These are phyloP conservation scores for Eucommia ulmoides DNA, from an alignment of 257 asterid genomes.

Conservation along the genomic window DNA sequence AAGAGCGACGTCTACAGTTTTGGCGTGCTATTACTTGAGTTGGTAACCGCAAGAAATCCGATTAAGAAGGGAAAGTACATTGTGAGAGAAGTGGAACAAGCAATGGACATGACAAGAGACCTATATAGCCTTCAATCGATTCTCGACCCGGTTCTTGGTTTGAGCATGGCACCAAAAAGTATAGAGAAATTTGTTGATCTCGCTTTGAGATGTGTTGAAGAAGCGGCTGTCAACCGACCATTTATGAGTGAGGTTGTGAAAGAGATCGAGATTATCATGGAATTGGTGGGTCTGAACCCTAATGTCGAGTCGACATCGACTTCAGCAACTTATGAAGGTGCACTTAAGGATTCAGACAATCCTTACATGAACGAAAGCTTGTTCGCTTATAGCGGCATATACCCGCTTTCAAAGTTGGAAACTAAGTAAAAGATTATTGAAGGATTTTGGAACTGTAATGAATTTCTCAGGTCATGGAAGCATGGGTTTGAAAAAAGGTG, in stretches of 20 bases:
- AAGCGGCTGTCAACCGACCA: constrained; percentile 44
- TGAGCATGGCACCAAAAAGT: constrained; percentile 33
- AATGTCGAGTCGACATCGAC: constrained; percentile 69
- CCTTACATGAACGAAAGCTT: constrained; percentile 81
- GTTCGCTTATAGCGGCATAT: constrained; percentile 39
- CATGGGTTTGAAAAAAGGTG: background rate
- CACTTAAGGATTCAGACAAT: constrained; percentile 32
- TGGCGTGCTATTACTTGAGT: constrained; percentile 61
- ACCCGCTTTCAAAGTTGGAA: constrained; percentile 30
- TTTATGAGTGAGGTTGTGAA: constrained; percentile 75
- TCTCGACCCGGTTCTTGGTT: constrained; percentile 58
- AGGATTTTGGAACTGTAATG: too few species aligned
- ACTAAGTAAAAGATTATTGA: constrained; percentile 43
- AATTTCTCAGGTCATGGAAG: background rate
- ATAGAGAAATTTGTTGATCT: constrained; percentile 61
- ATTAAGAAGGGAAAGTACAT: constrained; percentile 67
- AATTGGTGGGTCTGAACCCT: constrained; percentile 64
- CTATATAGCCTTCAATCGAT: constrained; percentile 50
- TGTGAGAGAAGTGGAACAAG: constrained; percentile 51
- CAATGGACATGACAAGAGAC: constrained; percentile 47
- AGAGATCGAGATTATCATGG: constrained; percentile 71
- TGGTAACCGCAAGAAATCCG: constrained; percentile 58
- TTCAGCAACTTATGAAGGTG: constrained; percentile 54
- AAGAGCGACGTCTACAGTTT: constrained; percentile 92
- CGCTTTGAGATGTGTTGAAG: constrained; percentile 61